Evolutionary conservation across 495 filamentous ascomycete species (phyloP), one percentile per base, ranked within the genome.

Genomic region (Talaromyces nanjingensis): DNA sequence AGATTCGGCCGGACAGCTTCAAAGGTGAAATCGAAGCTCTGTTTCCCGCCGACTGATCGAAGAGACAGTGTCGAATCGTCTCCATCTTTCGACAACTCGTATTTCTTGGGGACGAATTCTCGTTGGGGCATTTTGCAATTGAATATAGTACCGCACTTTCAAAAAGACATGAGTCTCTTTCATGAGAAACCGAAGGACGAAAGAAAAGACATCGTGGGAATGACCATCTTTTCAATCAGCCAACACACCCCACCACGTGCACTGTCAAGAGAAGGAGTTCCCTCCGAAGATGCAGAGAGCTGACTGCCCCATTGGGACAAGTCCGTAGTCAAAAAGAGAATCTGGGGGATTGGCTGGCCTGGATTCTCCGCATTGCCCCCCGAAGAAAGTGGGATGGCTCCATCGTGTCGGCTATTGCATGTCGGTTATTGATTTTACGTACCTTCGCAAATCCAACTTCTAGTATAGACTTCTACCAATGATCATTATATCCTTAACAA

Each of bases 1-100:
- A 89, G 72, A 55, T 86, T 84, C 16, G 81, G 75, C 24, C 82
- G 79, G 39, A 88, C 29, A 5, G 79, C 77, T 67, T 88, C 81
- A 68, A 89, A 87, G 9, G 74, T 74, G 69, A 89, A 87, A 18
- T 78, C 71, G 63, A 83, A 83, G 0, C 68, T 68, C 39, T 70
- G 66, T 31, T 72, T 72, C 9, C 67, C 67, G 25, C 71, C 72
- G 54, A 68, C 72, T 9, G 79, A 83, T 47, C 74, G 70, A 49
- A 87, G 74, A 42, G 72, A 67, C 2, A 87, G 64, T 1, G 68
- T 63, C 27, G 74, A 62, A 29, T 68, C 64, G 22, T 66, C 65
- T 8, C 71, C 65, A 2, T 69, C 18, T 63, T 76, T 56, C 53
- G n/a, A 66, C 29, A 67, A 72, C 33, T 74, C 61, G 66, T 80